Evolutionary conservation across 148 eudicot genomes (phyloP), one percentile per base, ranked within the genome.

Genomic region (Chenopodium quinoa): DNA sequence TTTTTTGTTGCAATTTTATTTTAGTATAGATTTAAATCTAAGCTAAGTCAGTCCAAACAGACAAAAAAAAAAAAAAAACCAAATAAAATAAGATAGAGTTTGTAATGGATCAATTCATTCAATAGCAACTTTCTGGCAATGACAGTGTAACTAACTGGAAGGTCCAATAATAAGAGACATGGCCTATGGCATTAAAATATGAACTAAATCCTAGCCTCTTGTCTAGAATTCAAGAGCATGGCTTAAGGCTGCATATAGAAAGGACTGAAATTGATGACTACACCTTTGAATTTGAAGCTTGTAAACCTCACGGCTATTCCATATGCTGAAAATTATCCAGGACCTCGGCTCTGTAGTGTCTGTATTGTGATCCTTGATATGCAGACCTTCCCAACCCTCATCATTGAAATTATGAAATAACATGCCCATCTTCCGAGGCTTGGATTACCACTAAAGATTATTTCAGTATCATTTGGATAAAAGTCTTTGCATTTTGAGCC

Each of bases 211-310:
- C 32, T 31, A 31, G 32, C 32, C 32, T 31, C 32, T 31, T 31
- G 32, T 31, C 32, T 31, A 31, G 32, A 31, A 31, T 31, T 31
- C 32, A 31, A 31, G 32, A 31, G 31, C 58, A 48, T 20, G 32
- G 62, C 19, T 73, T 48, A 23, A 73, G 19, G 76, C 76, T 20
- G 52, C 25, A n/a, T n/a, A 29, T 64, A 74, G 17, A n/a, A 74
- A 48, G 56, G 2, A 47, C 29, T 48, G 19, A 4, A 74, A 74
- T 48, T 46, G 19, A 12, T 12, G 52, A 46, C 34, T 22, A 4
- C 40, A n/a, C 63, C 77, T 74, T 9, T n/a, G 77, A 48, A 50
- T 31, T 74, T 74, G 77, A 74, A 74, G 77, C 77, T 75, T 75
- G 78, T 56, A 75, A 54, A 56, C 65, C 64, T 75, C 78, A 9